These are phyloP conservation scores for Talaromyces sp. DNA, from an alignment of 2,329 filamentous ascomycete genomes.

Conservation along the genomic window DNA sequence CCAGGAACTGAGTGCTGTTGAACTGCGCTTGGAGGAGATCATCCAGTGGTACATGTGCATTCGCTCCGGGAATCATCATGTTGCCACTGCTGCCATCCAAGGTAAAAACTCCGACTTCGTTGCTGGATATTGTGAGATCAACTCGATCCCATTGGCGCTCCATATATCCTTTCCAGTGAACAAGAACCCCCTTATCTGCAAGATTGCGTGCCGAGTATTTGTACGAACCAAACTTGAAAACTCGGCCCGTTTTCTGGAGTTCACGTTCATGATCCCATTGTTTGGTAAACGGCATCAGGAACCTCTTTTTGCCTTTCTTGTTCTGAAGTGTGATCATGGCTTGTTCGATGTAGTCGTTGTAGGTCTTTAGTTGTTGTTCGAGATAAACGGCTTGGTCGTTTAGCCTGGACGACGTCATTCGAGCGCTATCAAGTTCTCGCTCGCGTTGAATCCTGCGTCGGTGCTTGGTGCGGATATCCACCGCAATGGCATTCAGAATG, in stretches of 20 bases:
- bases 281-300: conserved; percentile 93
- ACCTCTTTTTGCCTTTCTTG: conserved; percentile 92
- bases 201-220: conserved; percentile 91
- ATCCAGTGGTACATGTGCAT: conserved; percentile 81
- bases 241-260: conserved; percentile 82
- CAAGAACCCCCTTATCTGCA: conserved; percentile 87
- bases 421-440: conserved; percentile 69
- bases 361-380: conserved; percentile 91
- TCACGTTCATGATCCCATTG: conserved; percentile 99
- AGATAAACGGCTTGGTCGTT: conserved; percentile 73
- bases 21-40: conserved; percentile 95
- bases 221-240: conserved; percentile 96
- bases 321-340: conserved; percentile 95
- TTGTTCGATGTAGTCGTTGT: conserved; percentile 99
- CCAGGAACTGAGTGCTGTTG: conserved; percentile 94
- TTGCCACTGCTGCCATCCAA: conserved; percentile 86
- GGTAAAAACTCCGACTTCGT: conserved; percentile 89
- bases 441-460: conserved; percentile 85
- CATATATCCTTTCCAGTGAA: conserved; percentile 79
- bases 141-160: conserved; percentile 85
- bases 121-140: conserved; percentile 89
- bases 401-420: conserved; percentile 42
- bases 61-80: conserved; percentile 94
- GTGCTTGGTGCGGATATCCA: conserved; percentile 96
- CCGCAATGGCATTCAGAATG: conserved; percentile 91